Base-by-base conservation (phyloP, 1,139 yeast species). In the Kurtzmaniella quercitrusa region DNA sequence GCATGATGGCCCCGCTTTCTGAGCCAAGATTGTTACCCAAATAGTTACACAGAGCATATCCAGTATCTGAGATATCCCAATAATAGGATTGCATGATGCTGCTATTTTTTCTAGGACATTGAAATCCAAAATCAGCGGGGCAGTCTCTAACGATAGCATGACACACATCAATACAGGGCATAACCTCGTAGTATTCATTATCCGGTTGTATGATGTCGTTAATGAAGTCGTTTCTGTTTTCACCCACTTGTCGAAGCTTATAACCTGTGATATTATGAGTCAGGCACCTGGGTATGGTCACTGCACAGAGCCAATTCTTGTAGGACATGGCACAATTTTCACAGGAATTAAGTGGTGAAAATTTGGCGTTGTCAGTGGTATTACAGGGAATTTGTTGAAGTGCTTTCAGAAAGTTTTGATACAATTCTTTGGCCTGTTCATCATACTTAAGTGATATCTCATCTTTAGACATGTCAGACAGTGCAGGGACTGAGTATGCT, bases 301-400 rank as follows among this genome's bases (percentile, higher is more conserved):
- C 88, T 0, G 95, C 76, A 64, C 98, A 93, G 16, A 93, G 71
- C 98, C 98, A 93, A 54, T 84, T 75, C 54, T 80, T 82, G 60
- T 93, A 93, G 1, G 93, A 73, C 2, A 61, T 53, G 1, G 77
- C 75, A 59, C 98, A 93, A 54, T 87, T 83, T 11, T 68, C 73
- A 55, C 98, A 93, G 0, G 82, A 70, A 40, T 79, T 61, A 26
- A 89, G 56, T 14, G 95, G 88, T 1, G 96, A 87, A 61, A 77
- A 93, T 5, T 78, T 57, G 0, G 88, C 75, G 47, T 82, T 91
- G n/a, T 67, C 61, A 9, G 78, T 76, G 0, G 88, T 80, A 54
- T 91, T 82, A 61, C 98, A 93, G 1, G 89, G 72, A 7, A 85
- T 68, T 50, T 85, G 87, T 48, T 86, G 87, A 48, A 93, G 61